phyloP scores from a whole-genome alignment of 1,284 basidiomycete species.

The Cryptococcus sp. region DNA sequence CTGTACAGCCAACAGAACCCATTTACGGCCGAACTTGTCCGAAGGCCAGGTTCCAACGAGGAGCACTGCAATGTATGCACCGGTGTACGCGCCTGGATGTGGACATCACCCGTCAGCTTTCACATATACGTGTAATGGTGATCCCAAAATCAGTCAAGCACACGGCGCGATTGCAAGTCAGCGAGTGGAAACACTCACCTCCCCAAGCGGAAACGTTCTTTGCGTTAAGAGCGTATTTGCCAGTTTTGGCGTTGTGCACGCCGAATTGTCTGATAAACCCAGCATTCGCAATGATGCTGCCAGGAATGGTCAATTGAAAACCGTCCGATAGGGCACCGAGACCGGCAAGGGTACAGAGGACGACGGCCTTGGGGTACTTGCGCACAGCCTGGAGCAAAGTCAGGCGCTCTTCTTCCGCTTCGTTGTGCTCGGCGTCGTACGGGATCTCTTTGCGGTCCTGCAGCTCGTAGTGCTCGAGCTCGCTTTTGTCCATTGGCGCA shows the following conservation, averaged over 20 bases:
- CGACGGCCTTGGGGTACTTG: constrained; percentile 4
- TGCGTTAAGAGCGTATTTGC: constrained; percentile 6
- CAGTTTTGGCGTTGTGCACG: neutral
- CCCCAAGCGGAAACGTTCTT: constrained; percentile 11
- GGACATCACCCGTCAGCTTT: neutral
- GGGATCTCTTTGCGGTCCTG: neutral
- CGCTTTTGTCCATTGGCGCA: neutral
- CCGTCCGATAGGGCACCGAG: constrained; percentile 7
- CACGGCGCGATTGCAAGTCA: neutral
- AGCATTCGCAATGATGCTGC: constrained; percentile 10
- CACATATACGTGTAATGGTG: no score
- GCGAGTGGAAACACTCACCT: constrained; percentile 1
- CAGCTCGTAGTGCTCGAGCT: neutral
- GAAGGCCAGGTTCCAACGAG: neutral
- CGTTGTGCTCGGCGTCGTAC: no score
- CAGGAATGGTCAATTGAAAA: constrained; percentile 13
- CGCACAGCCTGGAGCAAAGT: no score
- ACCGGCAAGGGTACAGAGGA: neutral
- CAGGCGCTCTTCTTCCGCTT: no score
- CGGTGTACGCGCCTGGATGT: neutral
- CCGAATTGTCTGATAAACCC: constrained; percentile 14
- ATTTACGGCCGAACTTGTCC: constrained; percentile 27
- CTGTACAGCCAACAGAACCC: constrained; percentile 3
- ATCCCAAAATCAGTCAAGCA: neutral
- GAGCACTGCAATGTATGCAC: neutral